phyloP scores from a whole-genome alignment of 305 asterid species.

The Withania somnifera region DNA sequence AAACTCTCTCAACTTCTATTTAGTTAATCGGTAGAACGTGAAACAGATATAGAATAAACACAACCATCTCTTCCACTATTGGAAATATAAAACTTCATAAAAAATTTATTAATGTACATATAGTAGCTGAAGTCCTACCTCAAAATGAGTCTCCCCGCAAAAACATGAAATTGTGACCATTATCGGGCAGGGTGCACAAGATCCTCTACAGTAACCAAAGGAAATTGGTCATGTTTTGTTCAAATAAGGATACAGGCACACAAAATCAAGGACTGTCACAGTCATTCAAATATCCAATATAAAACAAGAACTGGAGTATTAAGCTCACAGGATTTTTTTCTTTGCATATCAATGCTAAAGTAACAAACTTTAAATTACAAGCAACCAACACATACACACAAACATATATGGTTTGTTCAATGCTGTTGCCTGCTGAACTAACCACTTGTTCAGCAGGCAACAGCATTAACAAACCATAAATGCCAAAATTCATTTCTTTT shows the following conservation, averaged over 20 bases:
- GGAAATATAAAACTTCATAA: neutral
- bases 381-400: neutral
- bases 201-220: constrained; percentile 57
- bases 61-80: neutral
- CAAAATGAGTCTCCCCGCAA: constrained; percentile 74
- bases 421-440: too few relatives aligned
- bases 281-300: neutral
- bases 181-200: constrained; percentile 90
- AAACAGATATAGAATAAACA: neutral
- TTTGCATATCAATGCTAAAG: neutral
- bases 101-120: neutral
- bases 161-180: constrained; percentile 81
- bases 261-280: neutral
- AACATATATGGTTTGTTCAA: too few relatives aligned
- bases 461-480: neutral
- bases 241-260: constrained; percentile 7
- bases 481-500: neutral
- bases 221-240: constrained; percentile 5
- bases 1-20: neutral
- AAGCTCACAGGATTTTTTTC: neutral
- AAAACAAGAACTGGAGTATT: neutral
- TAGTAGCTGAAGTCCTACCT: constrained; percentile 39
- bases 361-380: neutral
- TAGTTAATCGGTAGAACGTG: neutral
- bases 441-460: neutral